Evolutionary conservation across 305 asterid species (phyloP), one percentile per base, ranked within the genome.

Genomic region (Plantago lanceolata): DNA sequence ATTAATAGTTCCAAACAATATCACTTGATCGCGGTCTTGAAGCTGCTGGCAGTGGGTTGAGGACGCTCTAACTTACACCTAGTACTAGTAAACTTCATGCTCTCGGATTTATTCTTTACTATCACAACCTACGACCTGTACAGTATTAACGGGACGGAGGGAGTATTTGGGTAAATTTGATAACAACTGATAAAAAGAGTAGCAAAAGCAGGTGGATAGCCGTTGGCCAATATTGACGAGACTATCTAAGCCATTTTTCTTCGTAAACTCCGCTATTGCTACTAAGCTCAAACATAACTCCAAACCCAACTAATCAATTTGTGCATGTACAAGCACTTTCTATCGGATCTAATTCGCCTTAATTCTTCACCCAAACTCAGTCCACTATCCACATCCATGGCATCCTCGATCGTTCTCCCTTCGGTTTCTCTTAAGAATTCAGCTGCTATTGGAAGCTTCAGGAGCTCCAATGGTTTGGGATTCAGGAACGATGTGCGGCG

Each of bases 351-450:
- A 58, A 45, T 67, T 64, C 73, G 78, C 57, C 74, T 60, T 65
- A 31, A 60, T 65, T 37, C 28, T 7, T 43, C 62, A 8, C n/a
- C 65, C 48, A 68, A 52, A 48, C 37, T 71, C 14, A 31, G 70
- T 48, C 28, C 58, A 6, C 13, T 35, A 54, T 50, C 76, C 63
- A 50, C 71, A 21, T 64, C 74, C 44, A 86, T 84, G 90, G 54
- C 67, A 53, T 72, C 88, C 52, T 77, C 94, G 0, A 44, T 82
- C 17, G 20, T 65, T 62, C 82, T 84, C 40, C 88, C 90, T 40
- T 78, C 87, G 11, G 52, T 78, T 59, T 68, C 86, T 26, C 72
- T 78, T 53, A 26, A 61, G 52, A 79, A 72, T 45, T 43, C 57
- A 48, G 65, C 48, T 49, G 68, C 67, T 29, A 55, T 80, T 12